Evolutionary conservation across 305 asterid genomes (phyloP).

Genomic region (Rubia tinctorum): DNA sequence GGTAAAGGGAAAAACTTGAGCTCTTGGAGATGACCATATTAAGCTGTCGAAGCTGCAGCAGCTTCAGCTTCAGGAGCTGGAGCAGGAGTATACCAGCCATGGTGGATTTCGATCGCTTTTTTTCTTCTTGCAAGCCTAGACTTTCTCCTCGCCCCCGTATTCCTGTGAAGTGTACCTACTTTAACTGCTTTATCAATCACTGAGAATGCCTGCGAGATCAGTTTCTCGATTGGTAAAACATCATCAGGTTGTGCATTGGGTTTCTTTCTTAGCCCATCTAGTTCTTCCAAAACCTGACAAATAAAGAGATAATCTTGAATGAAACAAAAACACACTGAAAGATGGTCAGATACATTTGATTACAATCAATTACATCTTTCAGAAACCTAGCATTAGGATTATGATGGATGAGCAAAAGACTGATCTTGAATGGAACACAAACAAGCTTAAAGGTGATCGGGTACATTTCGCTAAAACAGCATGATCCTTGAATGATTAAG

Average conservation of each 20-base stretch:
- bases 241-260: conserved; percentile 71
- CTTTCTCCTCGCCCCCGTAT: conserved; percentile 95
- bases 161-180: conserved; percentile 75
- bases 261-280: conserved; percentile 70
- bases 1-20: background rate
- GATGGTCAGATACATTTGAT: background rate
- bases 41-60: conserved; percentile 34
- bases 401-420: background rate
- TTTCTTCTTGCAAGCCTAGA: conserved; percentile 93
- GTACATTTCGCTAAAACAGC: background rate
- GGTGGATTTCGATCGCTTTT: conserved; percentile 73
- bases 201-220: conserved; percentile 91
- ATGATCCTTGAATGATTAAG: background rate
- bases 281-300: conserved; percentile 67
- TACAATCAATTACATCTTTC: background rate
- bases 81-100: conserved; percentile 84
- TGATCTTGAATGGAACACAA: background rate
- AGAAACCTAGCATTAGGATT: background rate
- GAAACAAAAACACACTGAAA: background rate
- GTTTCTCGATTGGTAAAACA: conserved; percentile 62
- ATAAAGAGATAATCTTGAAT: background rate
- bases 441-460: conserved; percentile 2
- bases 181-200: conserved; percentile 81
- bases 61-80: conserved; percentile 30
- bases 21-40: conserved; percentile 10